A percentile compares a stretch with the other conserved stretches of the same genome.
phyloP scores from a whole-genome alignment of 2,329 filamentous ascomycete species.

The Xylariales sp. region DNA sequence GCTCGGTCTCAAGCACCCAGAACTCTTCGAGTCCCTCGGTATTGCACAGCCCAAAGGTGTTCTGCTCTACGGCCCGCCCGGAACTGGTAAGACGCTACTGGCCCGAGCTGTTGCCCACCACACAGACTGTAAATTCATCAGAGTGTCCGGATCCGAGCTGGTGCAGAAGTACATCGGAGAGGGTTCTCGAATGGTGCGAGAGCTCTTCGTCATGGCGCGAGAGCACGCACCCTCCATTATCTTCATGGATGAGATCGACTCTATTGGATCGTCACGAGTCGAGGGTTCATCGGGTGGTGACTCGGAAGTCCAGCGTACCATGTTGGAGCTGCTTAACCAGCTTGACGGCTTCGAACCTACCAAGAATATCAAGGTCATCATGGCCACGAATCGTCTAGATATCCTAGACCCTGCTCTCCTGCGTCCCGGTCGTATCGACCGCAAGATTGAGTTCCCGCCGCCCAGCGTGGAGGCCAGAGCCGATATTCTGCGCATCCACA shows the following conservation, averaged over 20 bases:
- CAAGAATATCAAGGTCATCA: constrained; percentile 99
- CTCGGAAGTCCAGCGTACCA: constrained; percentile 96
- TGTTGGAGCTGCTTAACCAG: constrained; percentile 97
- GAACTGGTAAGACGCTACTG: constrained; percentile 93
- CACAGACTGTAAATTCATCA: constrained; percentile 98
- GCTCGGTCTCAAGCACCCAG: constrained; percentile 94
- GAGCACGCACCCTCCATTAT: constrained; percentile 98
- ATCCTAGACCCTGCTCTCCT: constrained; percentile 94
- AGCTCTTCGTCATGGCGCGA: constrained; percentile 98
- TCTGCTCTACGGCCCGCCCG: constrained; percentile 90
- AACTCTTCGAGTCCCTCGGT: constrained; percentile 97
- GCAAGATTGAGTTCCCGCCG: constrained; percentile 98
- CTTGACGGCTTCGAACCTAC: constrained; percentile 98
- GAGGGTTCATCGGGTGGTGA: constrained; percentile 94
- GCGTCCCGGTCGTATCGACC: constrained; percentile 94
- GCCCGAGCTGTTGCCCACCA: constrained; percentile 96
- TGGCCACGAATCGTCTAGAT: constrained; percentile 97
- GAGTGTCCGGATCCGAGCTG: constrained; percentile 91
- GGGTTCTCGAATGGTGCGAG: constrained; percentile 95
- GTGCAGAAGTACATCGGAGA: constrained; percentile 99
- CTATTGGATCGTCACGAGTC: constrained; percentile 93
- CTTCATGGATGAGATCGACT: constrained; percentile 99
- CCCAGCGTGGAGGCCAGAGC: constrained; percentile 94
- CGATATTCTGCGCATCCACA: constrained; percentile 97
- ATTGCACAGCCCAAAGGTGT: constrained; percentile 99